Evolutionary conservation across 805 yeast species (phyloP).

Genomic region (Blastobotrys terrestris): DNA sequence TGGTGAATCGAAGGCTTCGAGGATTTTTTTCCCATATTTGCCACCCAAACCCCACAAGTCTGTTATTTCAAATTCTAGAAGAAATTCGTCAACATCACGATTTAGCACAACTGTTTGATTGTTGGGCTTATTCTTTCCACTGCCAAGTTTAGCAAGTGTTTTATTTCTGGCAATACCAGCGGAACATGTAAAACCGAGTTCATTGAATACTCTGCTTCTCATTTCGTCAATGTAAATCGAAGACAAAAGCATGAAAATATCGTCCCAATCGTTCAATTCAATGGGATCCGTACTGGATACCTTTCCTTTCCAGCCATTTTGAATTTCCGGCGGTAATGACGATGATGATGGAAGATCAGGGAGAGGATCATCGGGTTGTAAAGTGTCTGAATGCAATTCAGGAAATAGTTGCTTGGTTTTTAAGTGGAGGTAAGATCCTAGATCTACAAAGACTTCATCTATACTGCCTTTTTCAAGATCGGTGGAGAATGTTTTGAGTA

Average conservation of each 20-base stretch:
- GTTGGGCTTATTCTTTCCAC: slow-evolving; percentile 79
- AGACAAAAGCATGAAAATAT: slow-evolving; percentile 60
- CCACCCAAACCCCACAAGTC: slow-evolving; percentile 94
- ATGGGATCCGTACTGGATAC: slow-evolving; percentile 18
- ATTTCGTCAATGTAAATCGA: slow-evolving; percentile 51
- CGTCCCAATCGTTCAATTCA: slow-evolving; percentile 68
- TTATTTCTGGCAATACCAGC: slow-evolving; percentile 80
- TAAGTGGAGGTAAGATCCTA: slow-evolving; percentile 58
- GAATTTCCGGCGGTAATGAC: background rate
- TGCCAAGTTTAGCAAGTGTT: slow-evolving; percentile 78
- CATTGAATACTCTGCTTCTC: slow-evolving; percentile 45
- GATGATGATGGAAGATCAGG: slow-evolving; percentile 39
- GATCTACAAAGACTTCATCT: slow-evolving; percentile 85
- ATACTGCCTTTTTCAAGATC: slow-evolving; percentile 89
- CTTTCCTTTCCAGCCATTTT: slow-evolving; percentile 19
- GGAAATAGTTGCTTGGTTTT: slow-evolving; percentile 45
- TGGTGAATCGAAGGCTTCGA: slow-evolving; percentile 47
- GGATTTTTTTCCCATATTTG: slow-evolving; percentile 61
- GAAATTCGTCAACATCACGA: slow-evolving; percentile 43
- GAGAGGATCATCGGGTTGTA: slow-evolving; percentile 28
- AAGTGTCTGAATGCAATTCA: slow-evolving; percentile 29
- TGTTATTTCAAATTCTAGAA: slow-evolving; percentile 54
- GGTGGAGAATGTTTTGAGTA: slow-evolving; percentile 58
- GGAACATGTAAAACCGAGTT: slow-evolving; percentile 77
- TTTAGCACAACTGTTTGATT: slow-evolving; percentile 71